These are phyloP conservation scores for Thalassia testudinum DNA, from an alignment of 116 monocot genomes.

Conservation along the genomic window DNA sequence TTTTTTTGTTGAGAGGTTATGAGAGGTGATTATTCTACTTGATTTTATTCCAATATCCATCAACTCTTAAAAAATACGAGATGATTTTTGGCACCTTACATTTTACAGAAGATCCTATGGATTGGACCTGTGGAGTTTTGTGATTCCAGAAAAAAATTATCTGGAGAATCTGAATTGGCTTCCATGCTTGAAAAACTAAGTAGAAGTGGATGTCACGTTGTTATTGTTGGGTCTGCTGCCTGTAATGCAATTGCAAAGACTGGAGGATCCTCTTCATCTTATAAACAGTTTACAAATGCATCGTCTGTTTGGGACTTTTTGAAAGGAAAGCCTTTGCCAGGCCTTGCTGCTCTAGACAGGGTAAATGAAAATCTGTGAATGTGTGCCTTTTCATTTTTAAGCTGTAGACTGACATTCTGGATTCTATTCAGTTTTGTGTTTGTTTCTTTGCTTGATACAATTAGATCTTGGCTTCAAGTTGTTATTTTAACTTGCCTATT, in stretches of 20 bases:
- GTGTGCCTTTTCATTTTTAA: too few relatives aligned
- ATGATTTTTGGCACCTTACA: too few relatives aligned
- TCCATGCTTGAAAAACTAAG: constrained; percentile 38
- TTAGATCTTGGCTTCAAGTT: too few relatives aligned
- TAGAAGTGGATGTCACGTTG: constrained; percentile 39
- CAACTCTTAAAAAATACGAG: too few relatives aligned
- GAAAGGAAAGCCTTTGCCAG: constrained; percentile 56
- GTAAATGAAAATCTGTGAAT: constrained; percentile 16
- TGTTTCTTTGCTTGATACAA: too few relatives aligned
- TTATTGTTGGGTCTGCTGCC: constrained; percentile 48
- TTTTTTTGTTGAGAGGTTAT: too few relatives aligned
- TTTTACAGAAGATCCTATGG: constrained; percentile 69
- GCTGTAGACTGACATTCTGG: too few relatives aligned
- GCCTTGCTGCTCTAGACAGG: constrained; percentile 79
- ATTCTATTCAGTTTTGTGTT: too few relatives aligned
- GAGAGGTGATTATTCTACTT: too few relatives aligned
- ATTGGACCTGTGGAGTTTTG: constrained; percentile 57
- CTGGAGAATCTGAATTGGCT: constrained; percentile 34
- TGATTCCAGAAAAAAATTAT: constrained; percentile 10
- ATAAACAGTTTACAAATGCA: constrained; percentile 39
- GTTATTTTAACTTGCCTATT: too few relatives aligned
- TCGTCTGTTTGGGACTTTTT: constrained; percentile 82
- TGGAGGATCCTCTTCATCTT: constrained; percentile 9
- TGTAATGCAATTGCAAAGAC: constrained; percentile 20
- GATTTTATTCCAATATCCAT: too few relatives aligned